Conservation (phyloP, 306 rosid genomes). For the Glycine latifolia region DNA sequence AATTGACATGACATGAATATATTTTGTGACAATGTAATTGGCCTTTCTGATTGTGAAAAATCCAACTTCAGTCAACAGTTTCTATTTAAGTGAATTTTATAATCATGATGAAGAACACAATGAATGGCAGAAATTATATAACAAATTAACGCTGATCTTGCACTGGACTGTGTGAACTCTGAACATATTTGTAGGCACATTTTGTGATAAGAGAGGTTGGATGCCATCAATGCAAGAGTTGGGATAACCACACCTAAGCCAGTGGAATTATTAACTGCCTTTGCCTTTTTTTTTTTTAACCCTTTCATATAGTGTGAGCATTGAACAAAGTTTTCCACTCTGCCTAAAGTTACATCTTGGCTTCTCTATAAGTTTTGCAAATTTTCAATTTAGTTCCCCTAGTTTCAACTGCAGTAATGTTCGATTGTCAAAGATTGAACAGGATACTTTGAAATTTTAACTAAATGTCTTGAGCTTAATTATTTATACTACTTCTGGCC, state of each 20-base stretch:
- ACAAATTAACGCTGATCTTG: neutral
- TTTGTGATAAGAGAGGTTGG: too few species aligned
- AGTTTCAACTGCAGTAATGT: neutral
- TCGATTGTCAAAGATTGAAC: neutral
- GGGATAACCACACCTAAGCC: too few species aligned
- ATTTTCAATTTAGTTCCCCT: neutral
- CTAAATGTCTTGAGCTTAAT: neutral
- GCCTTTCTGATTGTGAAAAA: neutral
- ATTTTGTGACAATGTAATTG: neutral
- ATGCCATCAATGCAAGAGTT: too few species aligned
- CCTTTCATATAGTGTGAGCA: neutral
- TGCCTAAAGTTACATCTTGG: neutral
- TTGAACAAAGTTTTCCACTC: neutral
- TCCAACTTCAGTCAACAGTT: constrained; percentile 4
- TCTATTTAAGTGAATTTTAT: neutral
- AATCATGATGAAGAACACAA: neutral
- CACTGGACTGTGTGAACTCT: too few species aligned
- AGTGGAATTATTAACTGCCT: too few species aligned
- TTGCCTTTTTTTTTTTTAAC: too few species aligned
- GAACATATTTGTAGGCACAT: too few species aligned
- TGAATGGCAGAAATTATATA: neutral
- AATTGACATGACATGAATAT: neutral
- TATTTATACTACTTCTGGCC: neutral
- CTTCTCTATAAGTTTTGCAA: neutral
- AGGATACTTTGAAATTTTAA: neutral